Evolutionary conservation across 176 grass and related monocot species (phyloP), one percentile per base, ranked within the genome.

Genomic region (Raddia distichophylla): DNA sequence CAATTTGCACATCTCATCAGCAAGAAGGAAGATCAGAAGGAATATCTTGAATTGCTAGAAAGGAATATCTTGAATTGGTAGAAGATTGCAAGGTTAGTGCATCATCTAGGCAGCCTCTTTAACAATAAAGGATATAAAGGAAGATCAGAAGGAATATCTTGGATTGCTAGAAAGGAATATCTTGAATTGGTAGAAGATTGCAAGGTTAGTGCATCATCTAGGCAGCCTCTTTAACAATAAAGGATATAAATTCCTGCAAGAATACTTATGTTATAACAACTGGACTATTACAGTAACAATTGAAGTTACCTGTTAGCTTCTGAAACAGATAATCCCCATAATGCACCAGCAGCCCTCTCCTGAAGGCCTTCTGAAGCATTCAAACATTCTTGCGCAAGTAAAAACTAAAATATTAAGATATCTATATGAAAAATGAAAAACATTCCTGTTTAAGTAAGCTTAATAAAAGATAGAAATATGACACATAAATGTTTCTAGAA

Each of bases 321-420:
- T 85, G 97, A 99, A 80, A 99, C 91, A 84, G 97, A 99, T 84
- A 99, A 83, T 64, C 97, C 97, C 97, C 97, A 99, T 51, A 99
- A 89, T 62, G 97, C 97, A 7, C 97, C 97, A 75, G 97, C 97
- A 73, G 97, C 97, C 88, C 97, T 96, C 91, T 99, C 97, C 74
- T 99, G 97, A 76, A 99, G 97, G 14, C 93, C 97, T 90, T 96
- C 88, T 49, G 97, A 99, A 87, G 91, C 93, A 93, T 92, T 93
- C 78, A 89, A 80, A 77, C 97, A 99, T 83, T 89, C 82, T 85
- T 93, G 86, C 20, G 89, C 93, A 64, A 99, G 93, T 69, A 80
- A 88, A 67, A 99, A 93, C 97, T 99, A 76, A 80, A 93, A 79
- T 82, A 71, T 8, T 53, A 61, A 82, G 74, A 32, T 10, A 82